Evolutionary conservation across 1,284 basidiomycete species (phyloP), one percentile per base, ranked within the genome.

Genomic region (Waitea zeae): DNA sequence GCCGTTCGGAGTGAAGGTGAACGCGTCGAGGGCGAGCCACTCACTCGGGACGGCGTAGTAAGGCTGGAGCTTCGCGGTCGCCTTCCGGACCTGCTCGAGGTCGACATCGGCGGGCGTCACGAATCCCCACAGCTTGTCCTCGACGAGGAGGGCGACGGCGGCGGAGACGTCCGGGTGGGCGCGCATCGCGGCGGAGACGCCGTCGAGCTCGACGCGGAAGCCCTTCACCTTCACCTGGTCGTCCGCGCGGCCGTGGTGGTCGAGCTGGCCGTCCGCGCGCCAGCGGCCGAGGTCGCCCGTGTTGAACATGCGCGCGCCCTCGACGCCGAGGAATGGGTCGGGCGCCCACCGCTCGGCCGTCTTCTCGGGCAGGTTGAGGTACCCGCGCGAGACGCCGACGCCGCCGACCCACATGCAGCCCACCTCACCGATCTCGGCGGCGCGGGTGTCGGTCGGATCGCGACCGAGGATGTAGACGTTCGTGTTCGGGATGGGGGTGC

Each of bases 171-270:
- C 28, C 28, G 13, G 13, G 28, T 30, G 28, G 28, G 6, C 13
- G 17, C 28, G 28, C 28, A 30, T n/a, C 13, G 28, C 28, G 17
- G 13, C 17, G 13, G 28, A n/a, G 12, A 30, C 28, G 13, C 17
- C 28, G 13, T 14, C 13, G 6, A 30, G 28, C 28, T 30, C 28
- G 12, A 30, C 17, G 6, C 28, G 28, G 28, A 30, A 30, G 28
- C 28, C 28, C 28, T 30, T 30, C 28, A 30, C 28, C 12, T 30
- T 30, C 5, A 30, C 28, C 12, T 30, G 28, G 17, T 30, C 28
- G 28, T 30, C 28, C 28, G 17, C 17, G 13, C 28, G 4, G 4
- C 28, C 28, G 12, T 14, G 17, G 28, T 30, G 28, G 6, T 30
- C 28, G 28, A 30, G 13, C 6, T 17, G 13, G 5, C 28, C 28